Percentiles rank a stretch among this genome's conserved stretches.
Conservation (phyloP, 495 filamentous ascomycete genomes). For the Aspergillus indologenus region DNA sequence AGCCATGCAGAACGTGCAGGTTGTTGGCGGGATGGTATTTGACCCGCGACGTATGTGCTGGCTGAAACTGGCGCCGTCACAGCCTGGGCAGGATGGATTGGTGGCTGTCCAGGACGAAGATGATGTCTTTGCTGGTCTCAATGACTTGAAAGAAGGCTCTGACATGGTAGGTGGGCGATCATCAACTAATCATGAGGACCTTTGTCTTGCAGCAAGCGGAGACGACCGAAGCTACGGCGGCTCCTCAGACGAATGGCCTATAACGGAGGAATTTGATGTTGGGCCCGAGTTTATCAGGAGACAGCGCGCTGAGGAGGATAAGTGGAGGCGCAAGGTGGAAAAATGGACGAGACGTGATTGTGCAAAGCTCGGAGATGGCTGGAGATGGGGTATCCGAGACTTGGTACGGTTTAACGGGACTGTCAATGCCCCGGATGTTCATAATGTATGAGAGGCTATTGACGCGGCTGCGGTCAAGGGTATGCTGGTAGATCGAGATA, state of each 20-base stretch:
- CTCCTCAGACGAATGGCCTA: slow-evolving; percentile 69
- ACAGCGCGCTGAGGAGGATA: slow-evolving; percentile 85
- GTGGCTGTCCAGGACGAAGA: slow-evolving; percentile 51
- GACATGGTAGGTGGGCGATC: slow-evolving; percentile 38
- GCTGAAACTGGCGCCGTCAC: slow-evolving; percentile 64
- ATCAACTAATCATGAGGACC: slow-evolving; percentile 28
- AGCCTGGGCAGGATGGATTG: slow-evolving; percentile 28
- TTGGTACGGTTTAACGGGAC: slow-evolving; percentile 32
- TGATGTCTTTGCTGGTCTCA: slow-evolving; percentile 78
- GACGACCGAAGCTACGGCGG: slow-evolving; percentile 53
- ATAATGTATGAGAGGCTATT: slow-evolving; percentile 12
- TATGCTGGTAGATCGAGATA: neutral
- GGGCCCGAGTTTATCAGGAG: slow-evolving; percentile 89
- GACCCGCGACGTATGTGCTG: slow-evolving; percentile 95
- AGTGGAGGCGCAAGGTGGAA: slow-evolving; percentile 81
- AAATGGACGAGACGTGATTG: slow-evolving; percentile 63
- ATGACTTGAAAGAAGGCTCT: slow-evolving; percentile 60
- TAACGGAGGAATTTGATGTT: slow-evolving; percentile 96
- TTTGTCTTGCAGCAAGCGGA: slow-evolving; percentile 35
- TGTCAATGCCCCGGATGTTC: slow-evolving; percentile 17
- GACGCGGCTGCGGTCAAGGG: neutral
- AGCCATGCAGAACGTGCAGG: slow-evolving; percentile 70
- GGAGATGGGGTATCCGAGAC: slow-evolving; percentile 57
- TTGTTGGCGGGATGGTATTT: slow-evolving; percentile 94
- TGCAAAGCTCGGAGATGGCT: slow-evolving; percentile 39